These are phyloP conservation scores for Davidsoniella eucalypti DNA, from an alignment of 2,329 filamentous ascomycete genomes.

Conservation along the genomic window DNA sequence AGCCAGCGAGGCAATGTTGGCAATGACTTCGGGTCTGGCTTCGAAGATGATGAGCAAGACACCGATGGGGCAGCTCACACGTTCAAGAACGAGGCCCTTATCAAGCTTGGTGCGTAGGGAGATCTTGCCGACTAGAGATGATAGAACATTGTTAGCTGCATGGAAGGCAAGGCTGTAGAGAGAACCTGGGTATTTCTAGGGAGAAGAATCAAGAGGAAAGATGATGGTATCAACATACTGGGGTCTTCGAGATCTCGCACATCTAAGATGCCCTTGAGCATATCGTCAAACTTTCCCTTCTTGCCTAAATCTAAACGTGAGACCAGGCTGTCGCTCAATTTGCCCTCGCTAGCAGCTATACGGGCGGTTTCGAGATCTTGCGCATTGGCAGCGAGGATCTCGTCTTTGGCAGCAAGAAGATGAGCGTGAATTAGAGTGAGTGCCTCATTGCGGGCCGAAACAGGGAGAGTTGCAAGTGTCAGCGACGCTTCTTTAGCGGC, in stretches of 20 bases:
- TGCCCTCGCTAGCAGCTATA: conserved; percentile 56
- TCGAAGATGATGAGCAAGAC: conserved; percentile 98
- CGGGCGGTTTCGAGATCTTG: conserved; percentile 62
- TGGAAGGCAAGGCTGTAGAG: conserved; percentile 8
- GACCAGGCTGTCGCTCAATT: conserved; percentile 65
- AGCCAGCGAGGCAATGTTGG: conserved; percentile 88
- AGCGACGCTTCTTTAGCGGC: conserved; percentile 70
- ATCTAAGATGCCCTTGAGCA: conserved; percentile 87
- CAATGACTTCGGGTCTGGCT: conserved; percentile 91
- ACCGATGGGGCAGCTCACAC: conserved; percentile 85
- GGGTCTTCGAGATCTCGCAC: conserved; percentile 75
- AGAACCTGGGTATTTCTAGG: not conserved
- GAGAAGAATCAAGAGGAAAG: not conserved
- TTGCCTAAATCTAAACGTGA: conserved; percentile 76
- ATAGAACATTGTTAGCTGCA: not conserved
- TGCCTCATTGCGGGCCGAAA: conserved; percentile 64
- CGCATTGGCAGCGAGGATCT: conserved; percentile 75
- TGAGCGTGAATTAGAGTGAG: conserved; percentile 67
- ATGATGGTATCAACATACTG: conserved; percentile 34
- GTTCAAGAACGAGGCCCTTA: conserved; percentile 68
- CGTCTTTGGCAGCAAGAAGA: conserved; percentile 50
- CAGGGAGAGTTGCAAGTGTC: conserved; percentile 62
- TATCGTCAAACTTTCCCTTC: conserved; percentile 89
- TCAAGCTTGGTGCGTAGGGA: conserved; percentile 75
- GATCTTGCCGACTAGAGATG: conserved; percentile 54